Base-by-base conservation (phyloP, 495 filamentous ascomycete genomes). In the Hypoxylon subgilvum region DNA sequence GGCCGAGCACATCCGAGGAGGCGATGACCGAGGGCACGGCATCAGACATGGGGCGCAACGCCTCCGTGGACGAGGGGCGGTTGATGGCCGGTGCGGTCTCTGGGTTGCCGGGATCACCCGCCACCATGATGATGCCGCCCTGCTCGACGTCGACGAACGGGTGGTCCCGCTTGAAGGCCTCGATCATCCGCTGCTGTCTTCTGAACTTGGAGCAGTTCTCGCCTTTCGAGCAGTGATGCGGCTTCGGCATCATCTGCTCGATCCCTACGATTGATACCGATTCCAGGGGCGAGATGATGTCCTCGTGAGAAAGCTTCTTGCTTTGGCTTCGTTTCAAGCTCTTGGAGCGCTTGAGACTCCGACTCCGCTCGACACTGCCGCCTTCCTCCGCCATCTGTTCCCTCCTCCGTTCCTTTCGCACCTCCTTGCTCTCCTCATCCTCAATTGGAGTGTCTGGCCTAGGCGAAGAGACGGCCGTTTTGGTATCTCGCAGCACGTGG, bases 221-320 rank as follows among this genome's bases (percentile, higher is more conserved):
- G 30, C 93, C 94, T 71, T 96, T 97, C 30, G 85, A 86, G 73
- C 94, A 98, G 30, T 78, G 83, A 71, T 98, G 94, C 0, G 84
- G 81, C 71, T 88, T 92, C 2, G 92, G 92, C 14, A 96, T 75
- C 12, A 92, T 65, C 68, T 96, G 90, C 73, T 96, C 92, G 55
- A 96, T 96, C 0, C 82, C 92, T 25, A 96, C 91, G 51, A 96
- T 96, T 0, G 92, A 95, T 2, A 93, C 88, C 4, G 90, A 91
- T 57, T 96, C 91, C 8, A 82, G 77, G 0, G 90, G 91, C 0
- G 80, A 82, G 65, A 92, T 83, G 28, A 86, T 72, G 43, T 89
- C 86, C 42, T 86, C 84, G 64, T 76, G 74, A 54, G 72, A 70
- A 4, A 66, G 70, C 65, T 78, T 81, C 62, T 73, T 74, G 48